Evolutionary conservation across 2,329 filamentous ascomycete genomes (phyloP).

Genomic region (Trichophyton benhamiae): DNA sequence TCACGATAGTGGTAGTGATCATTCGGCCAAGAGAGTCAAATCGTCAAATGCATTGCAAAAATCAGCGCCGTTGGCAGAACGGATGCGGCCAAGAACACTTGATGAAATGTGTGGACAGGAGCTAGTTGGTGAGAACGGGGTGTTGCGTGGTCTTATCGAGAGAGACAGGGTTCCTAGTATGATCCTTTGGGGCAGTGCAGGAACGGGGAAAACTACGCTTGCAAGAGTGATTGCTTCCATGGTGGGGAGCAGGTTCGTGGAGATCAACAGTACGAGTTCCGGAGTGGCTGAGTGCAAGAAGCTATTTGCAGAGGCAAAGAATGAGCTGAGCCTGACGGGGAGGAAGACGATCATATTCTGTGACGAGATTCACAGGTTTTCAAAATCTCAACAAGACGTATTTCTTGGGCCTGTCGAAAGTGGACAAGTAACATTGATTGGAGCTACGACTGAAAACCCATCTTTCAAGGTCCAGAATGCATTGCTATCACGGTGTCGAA

Average conservation of each 20-base stretch:
- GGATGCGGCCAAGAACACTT: constrained; percentile 74
- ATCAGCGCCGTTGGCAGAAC: constrained; percentile 76
- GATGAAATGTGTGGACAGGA: constrained; percentile 88
- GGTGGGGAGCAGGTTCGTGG: constrained; percentile 75
- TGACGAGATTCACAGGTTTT: constrained; percentile 90
- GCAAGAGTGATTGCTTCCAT: constrained; percentile 76
- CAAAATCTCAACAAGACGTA: constrained; percentile 85
- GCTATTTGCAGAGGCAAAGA: constrained; percentile 71
- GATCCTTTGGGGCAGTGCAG: constrained; percentile 61
- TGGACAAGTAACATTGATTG: constrained; percentile 81
- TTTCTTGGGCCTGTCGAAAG: constrained; percentile 87
- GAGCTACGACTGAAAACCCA: constrained; percentile 93
- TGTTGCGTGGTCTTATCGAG: constrained; percentile 76
- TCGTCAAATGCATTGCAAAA: constrained; percentile 46
- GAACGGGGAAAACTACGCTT: constrained; percentile 53
- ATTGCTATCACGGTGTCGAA: constrained; percentile 75
- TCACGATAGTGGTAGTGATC: background rate
- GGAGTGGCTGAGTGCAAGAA: constrained; percentile 88
- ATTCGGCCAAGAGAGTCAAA: constrained; percentile 51
- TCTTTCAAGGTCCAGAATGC: constrained; percentile 86
- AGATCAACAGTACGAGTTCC: constrained; percentile 86
- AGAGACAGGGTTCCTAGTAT: constrained; percentile 79
- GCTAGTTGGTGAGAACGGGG: constrained; percentile 70
- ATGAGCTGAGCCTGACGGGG: constrained; percentile 67
- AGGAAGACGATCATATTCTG: constrained; percentile 93